Evolutionary conservation across 352 stramenopile genomes (phyloP).

Genomic region (Phytophthora aleatoria): DNA sequence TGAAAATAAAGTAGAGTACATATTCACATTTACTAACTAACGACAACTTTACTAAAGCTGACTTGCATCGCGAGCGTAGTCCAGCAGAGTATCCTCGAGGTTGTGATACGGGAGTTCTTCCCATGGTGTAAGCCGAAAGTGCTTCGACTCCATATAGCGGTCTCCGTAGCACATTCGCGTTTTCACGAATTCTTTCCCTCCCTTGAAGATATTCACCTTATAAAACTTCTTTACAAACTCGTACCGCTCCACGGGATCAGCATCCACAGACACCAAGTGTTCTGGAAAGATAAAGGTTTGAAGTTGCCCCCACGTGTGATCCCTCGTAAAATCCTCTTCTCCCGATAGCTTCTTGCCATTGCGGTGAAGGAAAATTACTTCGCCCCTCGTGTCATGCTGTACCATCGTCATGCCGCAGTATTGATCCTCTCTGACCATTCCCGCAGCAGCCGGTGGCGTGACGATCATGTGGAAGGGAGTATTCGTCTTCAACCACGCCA

Average conservation of each 20-base stretch:
- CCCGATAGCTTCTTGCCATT: constrained; percentile 51
- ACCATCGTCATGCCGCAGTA: constrained; percentile 61
- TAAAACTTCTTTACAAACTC: constrained; percentile 28
- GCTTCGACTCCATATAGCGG: constrained; percentile 21
- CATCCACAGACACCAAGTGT: constrained; percentile 24
- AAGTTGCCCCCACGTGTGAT: constrained; percentile 36
- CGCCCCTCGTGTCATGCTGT: constrained; percentile 28
- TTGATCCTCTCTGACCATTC: constrained; percentile 33
- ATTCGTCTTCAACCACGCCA: constrained; percentile 58
- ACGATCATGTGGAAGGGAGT: constrained; percentile 55
- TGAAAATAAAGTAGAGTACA: not conserved
- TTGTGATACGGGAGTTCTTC: constrained; percentile 30
- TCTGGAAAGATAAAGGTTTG: constrained; percentile 32
- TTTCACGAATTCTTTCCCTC: constrained; percentile 26
- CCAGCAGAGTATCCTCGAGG: constrained; percentile 31
- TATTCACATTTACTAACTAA: not conserved
- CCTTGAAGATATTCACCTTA: constrained; percentile 31
- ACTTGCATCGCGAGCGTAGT: constrained; percentile 28
- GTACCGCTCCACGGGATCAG: constrained; percentile 21
- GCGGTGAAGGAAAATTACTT: constrained; percentile 55
- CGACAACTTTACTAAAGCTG: constrained; percentile 13
- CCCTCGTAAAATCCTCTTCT: constrained; percentile 27
- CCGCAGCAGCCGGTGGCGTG: constrained; percentile 41
- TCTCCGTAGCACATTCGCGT: constrained; percentile 41
- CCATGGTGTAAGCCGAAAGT: constrained; percentile 31